Evolutionary conservation across 2,329 filamentous ascomycete species (phyloP), one percentile per base, ranked within the genome.

Genomic region (Phialocephala subalpina): DNA sequence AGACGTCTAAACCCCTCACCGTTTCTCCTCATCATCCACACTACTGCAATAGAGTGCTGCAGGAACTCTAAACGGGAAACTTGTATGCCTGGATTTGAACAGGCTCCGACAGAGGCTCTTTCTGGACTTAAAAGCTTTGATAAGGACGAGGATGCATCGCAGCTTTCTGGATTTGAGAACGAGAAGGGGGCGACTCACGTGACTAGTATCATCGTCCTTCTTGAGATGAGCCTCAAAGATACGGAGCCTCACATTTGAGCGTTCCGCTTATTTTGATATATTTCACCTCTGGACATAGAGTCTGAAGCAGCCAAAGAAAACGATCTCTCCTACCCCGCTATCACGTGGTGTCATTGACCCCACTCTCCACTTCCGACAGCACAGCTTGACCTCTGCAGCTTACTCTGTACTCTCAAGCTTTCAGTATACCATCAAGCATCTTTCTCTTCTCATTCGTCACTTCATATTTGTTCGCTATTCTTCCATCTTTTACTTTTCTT

Each of bases 311-410:
- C 4, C 22, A 49, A 18, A 49, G 45, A 49, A 22, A n/a, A n/a
- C 5, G 11, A 18, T 22, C 3, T n/a, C 2, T 22, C 18, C 1
- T 53, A 29, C n/a, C 49, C 25, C 49, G 25, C 25, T 18, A 53
- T 53, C 49, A 53, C 49, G 49, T 53, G 49, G n/a, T 1, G 16
- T 53, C 22, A 53, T 53, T 11, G 4, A 53, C 49, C 49, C 49
- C 49, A 53, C 49, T 33, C 18, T 53, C 49, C 11, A 53, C 40
- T 2, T 53, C 25, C 49, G 14, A 53, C 22, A 53, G 12, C 38
- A 42, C n/a, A 16, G 12, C 12, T 42, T 5, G 38, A 42, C 18
- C 4, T n/a, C 18, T n/a, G 12, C 38, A 42, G 38, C 38, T 42
- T 42, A 42, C 38, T 42, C 38, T 42, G 4, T 16, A n/a, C 14